Conservation (phyloP, 495 filamentous ascomycete species). For the Aspergillus wentii region DNA sequence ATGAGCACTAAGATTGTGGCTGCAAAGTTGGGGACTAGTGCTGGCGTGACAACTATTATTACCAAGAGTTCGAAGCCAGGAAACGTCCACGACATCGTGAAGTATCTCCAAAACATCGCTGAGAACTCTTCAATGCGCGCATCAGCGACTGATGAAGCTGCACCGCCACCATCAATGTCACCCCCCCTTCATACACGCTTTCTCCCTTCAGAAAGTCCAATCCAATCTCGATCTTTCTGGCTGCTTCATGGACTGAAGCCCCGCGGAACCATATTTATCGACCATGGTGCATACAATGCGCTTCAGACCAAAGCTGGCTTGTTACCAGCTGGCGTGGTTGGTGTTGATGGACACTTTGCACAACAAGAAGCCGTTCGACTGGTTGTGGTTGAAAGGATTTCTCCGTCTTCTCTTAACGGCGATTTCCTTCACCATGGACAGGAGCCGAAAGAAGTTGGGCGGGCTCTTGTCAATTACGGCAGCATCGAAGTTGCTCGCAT, state of each 20-base stretch:
- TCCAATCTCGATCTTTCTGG: constrained; percentile 95
- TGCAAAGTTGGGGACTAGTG: constrained; percentile 86
- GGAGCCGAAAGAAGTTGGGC: constrained; percentile 71
- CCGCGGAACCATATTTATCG: constrained; percentile 88
- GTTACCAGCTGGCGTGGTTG: constrained; percentile 84
- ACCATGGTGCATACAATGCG: constrained; percentile 77
- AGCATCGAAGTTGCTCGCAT: constrained; percentile 75
- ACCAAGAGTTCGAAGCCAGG: constrained; percentile 86
- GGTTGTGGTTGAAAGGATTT: constrained; percentile 61
- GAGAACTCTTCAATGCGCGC: constrained; percentile 11
- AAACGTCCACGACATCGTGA: constrained; percentile 86
- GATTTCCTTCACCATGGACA: constrained; percentile 39
- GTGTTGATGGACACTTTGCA: constrained; percentile 79
- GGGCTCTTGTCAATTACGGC: constrained; percentile 93
- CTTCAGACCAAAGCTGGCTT: constrained; percentile 80
- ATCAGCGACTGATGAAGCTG: constrained; percentile 12
- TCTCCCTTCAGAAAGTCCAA: constrained; percentile 77
- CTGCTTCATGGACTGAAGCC: constrained; percentile 90
- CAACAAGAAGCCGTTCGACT: constrained; percentile 89
- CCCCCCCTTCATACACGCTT: constrained; percentile 88
- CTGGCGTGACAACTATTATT: constrained; percentile 93
- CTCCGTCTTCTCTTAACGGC: constrained; percentile 33
- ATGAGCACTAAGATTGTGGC: constrained; percentile 98
- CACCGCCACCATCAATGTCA: constrained; percentile 17
- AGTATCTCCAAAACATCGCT: constrained; percentile 63